Percentiles rank a stretch among this genome's conserved stretches.
Evolutionary conservation across 2,329 filamentous ascomycete species (phyloP).

Genomic region (Colletotrichum godetiae): DNA sequence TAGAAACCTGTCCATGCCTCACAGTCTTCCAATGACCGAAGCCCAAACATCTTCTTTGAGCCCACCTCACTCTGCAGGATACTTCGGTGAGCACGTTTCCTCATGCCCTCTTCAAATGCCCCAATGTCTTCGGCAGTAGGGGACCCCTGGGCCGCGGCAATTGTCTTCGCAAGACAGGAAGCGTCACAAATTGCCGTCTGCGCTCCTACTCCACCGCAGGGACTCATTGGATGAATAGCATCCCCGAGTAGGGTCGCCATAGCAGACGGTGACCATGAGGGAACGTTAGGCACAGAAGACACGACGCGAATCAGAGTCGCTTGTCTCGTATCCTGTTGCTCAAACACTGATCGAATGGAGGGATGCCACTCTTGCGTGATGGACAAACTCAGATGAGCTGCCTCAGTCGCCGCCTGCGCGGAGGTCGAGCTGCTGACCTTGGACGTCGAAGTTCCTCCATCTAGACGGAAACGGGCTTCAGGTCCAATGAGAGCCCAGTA

Average conservation of each 20-base stretch:
- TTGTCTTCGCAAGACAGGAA: neutral
- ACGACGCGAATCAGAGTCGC: conserved; percentile 77
- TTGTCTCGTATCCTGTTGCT: conserved; percentile 66
- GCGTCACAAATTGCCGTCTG: conserved; percentile 18
- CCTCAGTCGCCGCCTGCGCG: neutral
- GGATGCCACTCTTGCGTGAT: conserved; percentile 58
- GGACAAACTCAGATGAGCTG: conserved; percentile 1
- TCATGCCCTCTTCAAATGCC: conserved; percentile 9
- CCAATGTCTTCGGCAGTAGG: neutral
- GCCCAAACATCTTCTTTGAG: conserved; percentile 21
- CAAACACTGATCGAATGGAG: conserved; percentile 66
- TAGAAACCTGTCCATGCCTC: neutral
- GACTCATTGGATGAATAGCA: conserved; percentile 69
- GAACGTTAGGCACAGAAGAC: conserved; percentile 70
- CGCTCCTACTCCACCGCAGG: conserved; percentile 62
- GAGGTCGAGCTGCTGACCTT: neutral
- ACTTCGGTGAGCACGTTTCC: neutral
- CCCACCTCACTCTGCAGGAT: conserved; percentile 17
- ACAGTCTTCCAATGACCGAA: conserved; percentile 4
- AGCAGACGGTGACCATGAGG: conserved; percentile 68
- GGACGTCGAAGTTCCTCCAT: neutral
- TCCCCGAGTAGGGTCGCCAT: conserved; percentile 70
- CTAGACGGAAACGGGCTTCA: conserved; percentile 6
- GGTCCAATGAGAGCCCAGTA: conserved; percentile 20
- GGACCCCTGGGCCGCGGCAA: neutral